Base-by-base conservation (phyloP, 1,284 basidiomycete species). In the Sporisorium exsertum region DNA sequence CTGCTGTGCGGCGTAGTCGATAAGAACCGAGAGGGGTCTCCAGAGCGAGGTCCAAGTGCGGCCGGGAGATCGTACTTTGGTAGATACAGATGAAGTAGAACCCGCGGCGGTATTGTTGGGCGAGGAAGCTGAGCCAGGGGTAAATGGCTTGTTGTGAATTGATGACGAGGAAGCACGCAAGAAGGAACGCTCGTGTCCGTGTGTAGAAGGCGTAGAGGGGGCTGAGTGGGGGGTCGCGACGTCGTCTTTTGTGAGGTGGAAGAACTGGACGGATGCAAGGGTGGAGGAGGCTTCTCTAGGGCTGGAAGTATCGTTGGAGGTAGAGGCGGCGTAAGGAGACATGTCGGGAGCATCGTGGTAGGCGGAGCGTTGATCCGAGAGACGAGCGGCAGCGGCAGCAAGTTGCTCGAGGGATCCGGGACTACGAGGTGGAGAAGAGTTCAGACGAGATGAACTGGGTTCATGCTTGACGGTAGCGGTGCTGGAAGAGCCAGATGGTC, bases 41-140 rank as follows among this genome's bases (percentile, higher is more conserved):
- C 74, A 77, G 16, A 75, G 67, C 16, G 73, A 76, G 5, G 73
- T 76, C 73, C 73, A 76, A 2, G 73, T 76, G 22, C 73, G 68
- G 24, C 73, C 73, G 8, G 68, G 73, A n/a, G 68, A 61, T 29
- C 72, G 68, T 8, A 53, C 57, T 37, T 65, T 64, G 24, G 55
- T 13, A 10, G 55, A 47, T n/a, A 43, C 20, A n/a, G 63, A 45
- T 2, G 50, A 26, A 15, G 43, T n/a, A 16, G 58, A 52, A 26
- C 58, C 58, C 6, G 68, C 37, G 29, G 35, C 4, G 18, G n/a
- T n/a, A n/a, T 57, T 45, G 35, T 22, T 52, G n/a, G 59, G 40
- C 20, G 68, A 65, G 27, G 56, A 3, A 22, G 46, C 43, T 3
- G 59, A 67, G 42, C 50, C 56, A n/a, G 57, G 27, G 1, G 33